Conservation (phyloP, 2,329 filamentous ascomycete species). For the Trichoderma sp. region DNA sequence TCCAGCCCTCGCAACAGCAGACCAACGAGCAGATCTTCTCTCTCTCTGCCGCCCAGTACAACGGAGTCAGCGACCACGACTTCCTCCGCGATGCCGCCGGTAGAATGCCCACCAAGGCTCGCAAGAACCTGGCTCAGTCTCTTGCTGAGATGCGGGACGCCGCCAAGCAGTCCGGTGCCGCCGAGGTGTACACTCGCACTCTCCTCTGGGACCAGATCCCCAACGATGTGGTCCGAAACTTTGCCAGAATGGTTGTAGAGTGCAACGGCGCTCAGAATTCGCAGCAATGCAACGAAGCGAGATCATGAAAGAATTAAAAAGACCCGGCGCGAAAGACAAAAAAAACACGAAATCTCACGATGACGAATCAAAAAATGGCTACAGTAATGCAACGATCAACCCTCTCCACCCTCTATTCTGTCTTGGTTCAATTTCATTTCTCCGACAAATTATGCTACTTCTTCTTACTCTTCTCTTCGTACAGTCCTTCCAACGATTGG, state of each 20-base stretch:
- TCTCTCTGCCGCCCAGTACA: constrained; percentile 84
- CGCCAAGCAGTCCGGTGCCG: constrained; percentile 67
- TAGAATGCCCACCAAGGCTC: constrained; percentile 61
- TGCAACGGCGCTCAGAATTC: constrained; percentile 55
- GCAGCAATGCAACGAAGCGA: constrained; percentile 46
- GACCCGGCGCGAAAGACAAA: constrained; percentile 38
- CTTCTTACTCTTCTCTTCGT: constrained; percentile 24
- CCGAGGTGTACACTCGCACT: constrained; percentile 90
- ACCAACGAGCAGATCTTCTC: constrained; percentile 86
- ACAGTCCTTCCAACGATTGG: constrained; percentile 22
- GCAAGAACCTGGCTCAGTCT: constrained; percentile 77
- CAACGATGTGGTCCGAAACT: constrained; percentile 85
- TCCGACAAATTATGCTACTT: constrained; percentile 28
- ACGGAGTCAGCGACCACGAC: constrained; percentile 67
- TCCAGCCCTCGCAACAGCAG: constrained; percentile 78
- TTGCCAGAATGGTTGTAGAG: constrained; percentile 86
- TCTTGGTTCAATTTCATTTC: constrained; percentile 24
- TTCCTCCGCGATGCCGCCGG: constrained; percentile 62
- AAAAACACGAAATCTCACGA: constrained; percentile 39
- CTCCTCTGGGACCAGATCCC: constrained; percentile 95
- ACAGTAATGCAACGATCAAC: constrained; percentile 23
- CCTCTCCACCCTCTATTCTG: constrained; percentile 24
- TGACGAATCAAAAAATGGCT: constrained; percentile 33
- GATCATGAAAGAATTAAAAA: constrained; percentile 38
- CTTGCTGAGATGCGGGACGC: constrained; percentile 75